A percentile compares a stretch with the other conserved stretches of the same genome.
These are phyloP conservation scores for Fusarium irregulare DNA, from an alignment of 2,329 filamentous ascomycete genomes.

Conservation along the genomic window DNA sequence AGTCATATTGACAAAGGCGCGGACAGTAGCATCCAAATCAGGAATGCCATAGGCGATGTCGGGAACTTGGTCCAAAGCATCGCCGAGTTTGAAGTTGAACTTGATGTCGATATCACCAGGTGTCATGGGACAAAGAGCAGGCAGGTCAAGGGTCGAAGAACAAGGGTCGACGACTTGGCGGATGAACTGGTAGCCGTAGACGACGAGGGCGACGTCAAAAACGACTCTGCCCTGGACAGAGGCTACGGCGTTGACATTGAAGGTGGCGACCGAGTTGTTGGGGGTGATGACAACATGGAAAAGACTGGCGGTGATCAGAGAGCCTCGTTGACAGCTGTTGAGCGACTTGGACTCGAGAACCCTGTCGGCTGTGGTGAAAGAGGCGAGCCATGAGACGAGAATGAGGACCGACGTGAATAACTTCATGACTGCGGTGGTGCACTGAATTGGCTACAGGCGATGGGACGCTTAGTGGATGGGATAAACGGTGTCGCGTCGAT, in stretches of 20 bases:
- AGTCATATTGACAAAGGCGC: constrained; percentile 80
- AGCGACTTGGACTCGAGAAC: constrained; percentile 85
- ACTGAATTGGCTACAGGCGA: not conserved
- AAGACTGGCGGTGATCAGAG: constrained; percentile 84
- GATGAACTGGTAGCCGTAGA: constrained; percentile 83
- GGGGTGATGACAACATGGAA: constrained; percentile 88
- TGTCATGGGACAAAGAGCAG: constrained; percentile 89
- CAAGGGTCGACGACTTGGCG: constrained; percentile 80
- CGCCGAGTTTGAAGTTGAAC: constrained; percentile 72
- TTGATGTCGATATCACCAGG: constrained; percentile 80
- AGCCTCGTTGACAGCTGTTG: constrained; percentile 84
- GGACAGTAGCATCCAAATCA: constrained; percentile 88
- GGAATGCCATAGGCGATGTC: constrained; percentile 89
- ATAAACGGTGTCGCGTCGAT: not conserved
- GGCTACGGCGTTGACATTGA: constrained; percentile 84
- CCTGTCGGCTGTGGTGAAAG: constrained; percentile 62
- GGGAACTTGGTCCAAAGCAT: constrained; percentile 74
- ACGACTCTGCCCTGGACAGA: constrained; percentile 83
- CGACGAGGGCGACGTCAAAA: constrained; percentile 79
- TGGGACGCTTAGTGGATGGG: not conserved
- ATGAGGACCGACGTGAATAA: constrained; percentile 12
- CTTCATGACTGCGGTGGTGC: constrained; percentile 22
- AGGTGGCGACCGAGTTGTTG: constrained; percentile 74
- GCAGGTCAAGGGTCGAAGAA: constrained; percentile 60
- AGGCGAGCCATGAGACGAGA: constrained; percentile 25